phyloP scores from a whole-genome alignment of 495 filamentous ascomycete species.

The Sordaria brevicollis region DNA sequence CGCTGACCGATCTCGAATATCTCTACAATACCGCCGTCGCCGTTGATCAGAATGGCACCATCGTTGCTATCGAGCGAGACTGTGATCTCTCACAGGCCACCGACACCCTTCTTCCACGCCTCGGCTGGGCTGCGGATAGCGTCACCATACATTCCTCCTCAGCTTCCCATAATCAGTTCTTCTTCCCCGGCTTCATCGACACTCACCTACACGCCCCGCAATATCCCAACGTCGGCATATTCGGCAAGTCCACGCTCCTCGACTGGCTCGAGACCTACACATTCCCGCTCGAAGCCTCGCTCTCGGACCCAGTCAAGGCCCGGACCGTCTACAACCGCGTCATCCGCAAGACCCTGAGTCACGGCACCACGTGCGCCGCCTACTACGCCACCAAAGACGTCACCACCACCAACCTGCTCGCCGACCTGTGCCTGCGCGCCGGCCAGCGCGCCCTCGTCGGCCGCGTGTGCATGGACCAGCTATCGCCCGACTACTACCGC shows the following conservation, averaged over 20 bases:
- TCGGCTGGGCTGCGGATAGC: constrained; percentile 28
- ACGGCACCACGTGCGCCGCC: constrained; percentile 83
- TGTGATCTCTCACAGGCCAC: constrained; percentile 15
- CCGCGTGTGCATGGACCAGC: constrained; percentile 79
- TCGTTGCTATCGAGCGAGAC: constrained; percentile 42
- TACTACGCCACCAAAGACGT: constrained; percentile 90
- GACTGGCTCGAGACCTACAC: constrained; percentile 91
- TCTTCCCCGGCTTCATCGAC: constrained; percentile 92
- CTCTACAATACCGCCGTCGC: constrained; percentile 51
- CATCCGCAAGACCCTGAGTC: constrained; percentile 66
- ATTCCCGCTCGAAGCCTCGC: constrained; percentile 79
- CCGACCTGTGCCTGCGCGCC: constrained; percentile 58
- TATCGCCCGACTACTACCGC: constrained; percentile 63
- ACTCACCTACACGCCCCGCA: constrained; percentile 92
- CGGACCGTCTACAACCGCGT: constrained; percentile 61
- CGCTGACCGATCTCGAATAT: constrained; percentile 44
- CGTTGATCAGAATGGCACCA: constrained; percentile 56
- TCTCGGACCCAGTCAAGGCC: constrained; percentile 38
- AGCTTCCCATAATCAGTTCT: constrained; percentile 50
- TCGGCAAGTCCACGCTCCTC: constrained; percentile 79
- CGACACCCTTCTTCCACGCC: constrained; percentile 13
- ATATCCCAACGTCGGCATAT: constrained; percentile 86
- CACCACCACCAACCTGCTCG: constrained; percentile 74
- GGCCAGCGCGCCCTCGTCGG: constrained; percentile 90
- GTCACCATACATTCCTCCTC: constrained; percentile 24